A percentile compares a stretch with the other conserved stretches of the same genome.
Evolutionary conservation across 345 rosid species (phyloP).

Genomic region (Syzygium grande): DNA sequence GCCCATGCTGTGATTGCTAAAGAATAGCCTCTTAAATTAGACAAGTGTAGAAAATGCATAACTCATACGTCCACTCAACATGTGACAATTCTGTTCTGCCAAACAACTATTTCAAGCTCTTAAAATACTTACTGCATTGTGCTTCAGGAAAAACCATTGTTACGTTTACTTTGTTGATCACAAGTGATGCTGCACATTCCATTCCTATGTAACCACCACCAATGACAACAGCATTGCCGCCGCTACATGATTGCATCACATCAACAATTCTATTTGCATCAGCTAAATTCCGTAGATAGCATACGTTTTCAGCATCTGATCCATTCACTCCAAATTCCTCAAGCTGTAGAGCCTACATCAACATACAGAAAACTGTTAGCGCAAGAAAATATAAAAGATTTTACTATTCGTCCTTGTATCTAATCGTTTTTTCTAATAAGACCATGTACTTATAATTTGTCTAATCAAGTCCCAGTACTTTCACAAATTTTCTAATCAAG

Average conservation of each 20-base stretch:
- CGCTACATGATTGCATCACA: slow-evolving; percentile 49
- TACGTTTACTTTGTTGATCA: slow-evolving; percentile 76
- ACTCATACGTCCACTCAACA: not conserved
- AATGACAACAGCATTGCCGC: slow-evolving; percentile 84
- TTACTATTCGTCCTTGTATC: not conserved
- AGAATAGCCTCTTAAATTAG: not conserved
- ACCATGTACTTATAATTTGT: not conserved
- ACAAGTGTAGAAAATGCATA: not conserved
- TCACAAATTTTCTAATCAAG: not conserved
- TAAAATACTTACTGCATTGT: slow-evolving; percentile 68
- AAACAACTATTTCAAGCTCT: not conserved
- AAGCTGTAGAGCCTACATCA: slow-evolving; percentile 73
- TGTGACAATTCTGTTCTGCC: not conserved
- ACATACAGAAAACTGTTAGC: not conserved
- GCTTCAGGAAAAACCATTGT: slow-evolving; percentile 99
- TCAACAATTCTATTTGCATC: slow-evolving; percentile 82
- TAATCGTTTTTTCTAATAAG: not conserved
- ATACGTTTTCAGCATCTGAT: slow-evolving; percentile 83
- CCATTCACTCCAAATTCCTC: slow-evolving; percentile 93
- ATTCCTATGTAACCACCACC: slow-evolving; percentile 99
- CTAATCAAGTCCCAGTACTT: not conserved
- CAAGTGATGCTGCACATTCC: slow-evolving; percentile 98
- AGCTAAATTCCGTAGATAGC: slow-evolving; percentile 77
- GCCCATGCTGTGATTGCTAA: not conserved
- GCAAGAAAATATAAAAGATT: not conserved